Base-by-base conservation (phyloP, 257 asterid species). In the Rubia yunnanensis region DNA sequence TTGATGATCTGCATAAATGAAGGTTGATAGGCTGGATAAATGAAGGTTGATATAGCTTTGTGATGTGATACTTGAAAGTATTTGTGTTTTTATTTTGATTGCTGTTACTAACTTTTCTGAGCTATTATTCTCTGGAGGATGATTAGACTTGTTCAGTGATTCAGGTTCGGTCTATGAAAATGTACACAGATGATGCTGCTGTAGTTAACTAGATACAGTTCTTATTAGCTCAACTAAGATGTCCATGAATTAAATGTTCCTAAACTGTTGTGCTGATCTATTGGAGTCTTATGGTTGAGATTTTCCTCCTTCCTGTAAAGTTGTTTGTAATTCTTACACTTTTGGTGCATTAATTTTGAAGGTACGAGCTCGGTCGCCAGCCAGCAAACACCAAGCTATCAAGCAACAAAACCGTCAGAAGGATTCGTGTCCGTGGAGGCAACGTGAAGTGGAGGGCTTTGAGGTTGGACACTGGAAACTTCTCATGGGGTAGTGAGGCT, bases 341-440 rank as follows among this genome's bases (percentile, higher is more conserved):
- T 15, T 44, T 32, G 44, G 50, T 20, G 0, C 3, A 15, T 17
- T 15, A 14, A 4, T n/a, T 17, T 14, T 3, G 46, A 63, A 78
- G 80, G 80, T 79, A 79, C 35, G 83, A 79, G 72, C 83, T 79
- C 39, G 83, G 83, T 35, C 79, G 82, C 18, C 82, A 74, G 69
- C 77, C 82, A 39, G 80, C 80, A 67, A 78, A 71, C 66, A 74
- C 83, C 26, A 79, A 79, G 66, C 76, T 79, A 39, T 75, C 83
- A 1, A 65, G 71, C 72, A 75, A 75, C 78, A 79, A 79, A 35
- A 79, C 80, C 4, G 80, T 79, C 13, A 54, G 80, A 34, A 59
- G 80, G 58, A 15, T 78, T 38, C 80, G 83, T n/a, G 80, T 78
- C 15, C 67, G 78, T 20, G 83, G 83, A 32, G 83, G 83, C 57